Conservation (phyloP, 2,329 filamentous ascomycete species). For the Stagonosporopsis cucurbitacearum region DNA sequence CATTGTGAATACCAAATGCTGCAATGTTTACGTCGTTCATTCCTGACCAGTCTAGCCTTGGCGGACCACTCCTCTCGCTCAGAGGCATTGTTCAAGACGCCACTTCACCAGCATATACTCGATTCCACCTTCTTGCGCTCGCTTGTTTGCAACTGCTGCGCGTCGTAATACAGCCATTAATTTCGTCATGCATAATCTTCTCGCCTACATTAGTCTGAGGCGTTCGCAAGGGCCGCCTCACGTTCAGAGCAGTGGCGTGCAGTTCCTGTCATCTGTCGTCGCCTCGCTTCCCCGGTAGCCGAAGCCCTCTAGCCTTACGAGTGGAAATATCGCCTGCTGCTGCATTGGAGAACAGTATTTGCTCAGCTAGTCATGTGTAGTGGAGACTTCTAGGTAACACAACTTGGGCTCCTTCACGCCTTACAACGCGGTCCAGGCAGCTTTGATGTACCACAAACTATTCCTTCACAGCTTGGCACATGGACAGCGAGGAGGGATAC, state of each 20-base stretch:
- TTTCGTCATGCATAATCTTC: not conserved
- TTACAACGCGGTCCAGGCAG: conserved; percentile 2
- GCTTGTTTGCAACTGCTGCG: not conserved
- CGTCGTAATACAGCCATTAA: not conserved
- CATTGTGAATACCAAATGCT: not conserved
- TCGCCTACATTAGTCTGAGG: not conserved
- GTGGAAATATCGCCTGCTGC: conserved; percentile 6
- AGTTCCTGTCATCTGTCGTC: conserved; percentile 1
- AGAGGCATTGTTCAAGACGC: not conserved
- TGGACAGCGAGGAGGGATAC: not conserved
- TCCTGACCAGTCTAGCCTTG: not conserved
- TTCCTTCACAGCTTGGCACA: not conserved
- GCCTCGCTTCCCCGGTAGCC: conserved; percentile 7
- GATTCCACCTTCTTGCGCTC: not conserved
- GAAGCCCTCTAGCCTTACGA: conserved; percentile 5
- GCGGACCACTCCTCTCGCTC: not conserved
- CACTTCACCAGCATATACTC: not conserved
- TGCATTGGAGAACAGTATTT: not conserved
- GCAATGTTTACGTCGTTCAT: not conserved
- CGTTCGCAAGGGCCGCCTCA: conserved; percentile 1
- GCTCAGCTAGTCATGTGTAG: conserved; percentile 1
- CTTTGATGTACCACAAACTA: conserved; percentile 8
- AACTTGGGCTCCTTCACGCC: not conserved
- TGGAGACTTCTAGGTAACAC: conserved; percentile 4
- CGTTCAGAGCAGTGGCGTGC: conserved; percentile 1